These are phyloP conservation scores for Coniochaeta pulveracea DNA, from an alignment of 2,329 filamentous ascomycete genomes.

Conservation along the genomic window DNA sequence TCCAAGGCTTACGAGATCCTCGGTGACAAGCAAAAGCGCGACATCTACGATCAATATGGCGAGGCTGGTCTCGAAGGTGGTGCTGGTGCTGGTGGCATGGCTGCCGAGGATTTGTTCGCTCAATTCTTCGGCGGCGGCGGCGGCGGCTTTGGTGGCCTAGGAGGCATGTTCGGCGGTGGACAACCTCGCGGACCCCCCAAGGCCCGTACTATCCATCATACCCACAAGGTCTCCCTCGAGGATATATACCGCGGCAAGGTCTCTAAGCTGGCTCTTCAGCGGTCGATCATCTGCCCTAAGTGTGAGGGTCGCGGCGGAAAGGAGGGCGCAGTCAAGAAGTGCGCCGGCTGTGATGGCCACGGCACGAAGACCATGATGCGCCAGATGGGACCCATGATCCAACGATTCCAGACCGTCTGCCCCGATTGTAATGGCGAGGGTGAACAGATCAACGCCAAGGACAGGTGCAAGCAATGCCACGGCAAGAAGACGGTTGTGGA, in stretches of 20 bases:
- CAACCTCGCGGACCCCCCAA: conserved; percentile 71
- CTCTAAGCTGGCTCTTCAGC: conserved; percentile 93
- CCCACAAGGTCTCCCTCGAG: conserved; percentile 95
- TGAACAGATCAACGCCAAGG: conserved; percentile 92
- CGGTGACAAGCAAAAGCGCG: conserved; percentile 82
- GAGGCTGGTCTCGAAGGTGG: conserved; percentile 92
- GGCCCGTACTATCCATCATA: conserved; percentile 93
- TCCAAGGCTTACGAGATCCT: conserved; percentile 94
- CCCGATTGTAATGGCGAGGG: conserved; percentile 96
- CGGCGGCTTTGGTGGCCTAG: conserved; percentile 61
- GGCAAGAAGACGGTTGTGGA: conserved; percentile 98
- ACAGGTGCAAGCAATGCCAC: conserved; percentile 90
- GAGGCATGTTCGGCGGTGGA: conserved; percentile 72
- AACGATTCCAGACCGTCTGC: conserved; percentile 98
- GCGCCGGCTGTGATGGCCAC: conserved; percentile 78
- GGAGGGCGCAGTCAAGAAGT: conserved; percentile 93
- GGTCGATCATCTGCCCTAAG: conserved; percentile 91
- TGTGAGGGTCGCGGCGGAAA: conserved; percentile 93
- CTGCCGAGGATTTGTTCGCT: conserved; percentile 89
- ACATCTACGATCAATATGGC: conserved; percentile 93
- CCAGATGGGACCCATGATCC: conserved; percentile 99
- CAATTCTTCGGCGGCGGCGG: conserved; percentile 85
- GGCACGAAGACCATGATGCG: conserved; percentile 99
- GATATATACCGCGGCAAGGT: conserved; percentile 98
- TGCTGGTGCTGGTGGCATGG: conserved; percentile 71